Percentiles rank a stretch among this genome's conserved stretches.
Conservation (phyloP, 371 early-diverging fungal genomes). For the Choanephora cucurbitarum region DNA sequence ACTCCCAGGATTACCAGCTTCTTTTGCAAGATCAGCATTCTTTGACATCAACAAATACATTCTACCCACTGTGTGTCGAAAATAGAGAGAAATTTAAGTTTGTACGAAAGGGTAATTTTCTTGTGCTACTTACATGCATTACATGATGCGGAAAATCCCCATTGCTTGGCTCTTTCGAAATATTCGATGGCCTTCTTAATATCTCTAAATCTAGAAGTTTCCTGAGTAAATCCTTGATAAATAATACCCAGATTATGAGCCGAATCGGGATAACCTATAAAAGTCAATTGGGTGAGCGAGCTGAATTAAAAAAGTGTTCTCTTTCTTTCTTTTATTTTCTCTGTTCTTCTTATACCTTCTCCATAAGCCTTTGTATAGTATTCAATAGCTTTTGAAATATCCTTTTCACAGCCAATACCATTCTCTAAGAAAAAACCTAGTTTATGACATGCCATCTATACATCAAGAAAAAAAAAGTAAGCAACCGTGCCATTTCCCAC, state of each 20-base stretch:
- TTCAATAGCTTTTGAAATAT: constrained; percentile 48
- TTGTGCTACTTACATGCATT: constrained; percentile 43
- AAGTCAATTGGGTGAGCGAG: no score
- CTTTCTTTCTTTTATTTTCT: not conserved
- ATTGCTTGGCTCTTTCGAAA: constrained; percentile 53
- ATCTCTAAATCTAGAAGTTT: constrained; percentile 41
- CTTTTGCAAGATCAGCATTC: constrained; percentile 41
- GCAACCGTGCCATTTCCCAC: no score
- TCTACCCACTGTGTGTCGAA: constrained; percentile 51
- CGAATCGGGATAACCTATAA: constrained; percentile 58
- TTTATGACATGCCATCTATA: constrained; percentile 64
- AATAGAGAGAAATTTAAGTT: no score
- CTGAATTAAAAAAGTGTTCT: no score
- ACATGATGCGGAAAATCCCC: constrained; percentile 58
- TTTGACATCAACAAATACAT: constrained; percentile 54
- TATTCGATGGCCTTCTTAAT: constrained; percentile 53
- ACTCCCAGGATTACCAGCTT: constrained; percentile 42
- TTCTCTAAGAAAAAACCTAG: constrained; percentile 55
- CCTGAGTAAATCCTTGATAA: constrained; percentile 51
- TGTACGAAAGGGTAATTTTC: no score
- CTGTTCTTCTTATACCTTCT: constrained; percentile 37
- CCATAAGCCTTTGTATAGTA: constrained; percentile 55
- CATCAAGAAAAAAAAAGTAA: no score
- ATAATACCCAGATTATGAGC: constrained; percentile 64
- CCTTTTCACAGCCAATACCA: constrained; percentile 45